Percentiles rank a stretch among this genome's conserved stretches.
Conservation (phyloP, 1,139 yeast genomes). For the Sugiyamaella castrensis region DNA sequence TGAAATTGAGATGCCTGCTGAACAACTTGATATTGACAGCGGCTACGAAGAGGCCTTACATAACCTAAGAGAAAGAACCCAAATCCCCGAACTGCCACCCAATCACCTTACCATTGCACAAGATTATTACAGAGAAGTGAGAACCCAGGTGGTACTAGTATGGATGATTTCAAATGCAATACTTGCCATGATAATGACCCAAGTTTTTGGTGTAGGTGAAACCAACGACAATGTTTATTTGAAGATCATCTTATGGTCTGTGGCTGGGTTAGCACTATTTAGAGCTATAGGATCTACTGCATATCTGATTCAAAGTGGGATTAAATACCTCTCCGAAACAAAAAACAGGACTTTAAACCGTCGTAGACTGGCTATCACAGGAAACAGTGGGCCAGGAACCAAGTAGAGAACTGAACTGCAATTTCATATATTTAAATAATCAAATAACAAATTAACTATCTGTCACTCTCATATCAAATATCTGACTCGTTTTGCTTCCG, state of each 20-base stretch:
- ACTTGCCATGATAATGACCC: constrained; percentile 80
- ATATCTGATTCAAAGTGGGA: constrained; percentile 50
- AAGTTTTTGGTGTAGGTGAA: constrained; percentile 58
- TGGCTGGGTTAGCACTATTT: constrained; percentile 73
- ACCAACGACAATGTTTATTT: constrained; percentile 66
- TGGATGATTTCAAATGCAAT: constrained; percentile 85
- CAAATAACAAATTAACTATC: too few species aligned
- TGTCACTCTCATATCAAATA: too few species aligned
- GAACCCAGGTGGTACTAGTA: constrained; percentile 87
- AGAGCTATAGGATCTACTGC: constrained; percentile 76
- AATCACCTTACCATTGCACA: constrained; percentile 60
- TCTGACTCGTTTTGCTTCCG: too few species aligned
- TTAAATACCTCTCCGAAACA: constrained; percentile 34
- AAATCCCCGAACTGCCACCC: constrained; percentile 47
- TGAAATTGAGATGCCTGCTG: constrained; percentile 86
- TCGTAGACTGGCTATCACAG: constrained; percentile 25
- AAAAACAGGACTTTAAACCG: constrained; percentile 28
- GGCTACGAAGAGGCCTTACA: constrained; percentile 75
- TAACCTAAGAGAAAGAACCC: constrained; percentile 70
- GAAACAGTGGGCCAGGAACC: constrained; percentile 5
- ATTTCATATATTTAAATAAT: too few species aligned
- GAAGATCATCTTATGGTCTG: constrained; percentile 85
- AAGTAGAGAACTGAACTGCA: too few species aligned
- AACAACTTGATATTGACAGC: constrained; percentile 86
- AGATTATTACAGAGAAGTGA: constrained; percentile 90